phyloP scores from a whole-genome alignment of 371 early-diverging fungal species.

The Mortierella sp. region DNA sequence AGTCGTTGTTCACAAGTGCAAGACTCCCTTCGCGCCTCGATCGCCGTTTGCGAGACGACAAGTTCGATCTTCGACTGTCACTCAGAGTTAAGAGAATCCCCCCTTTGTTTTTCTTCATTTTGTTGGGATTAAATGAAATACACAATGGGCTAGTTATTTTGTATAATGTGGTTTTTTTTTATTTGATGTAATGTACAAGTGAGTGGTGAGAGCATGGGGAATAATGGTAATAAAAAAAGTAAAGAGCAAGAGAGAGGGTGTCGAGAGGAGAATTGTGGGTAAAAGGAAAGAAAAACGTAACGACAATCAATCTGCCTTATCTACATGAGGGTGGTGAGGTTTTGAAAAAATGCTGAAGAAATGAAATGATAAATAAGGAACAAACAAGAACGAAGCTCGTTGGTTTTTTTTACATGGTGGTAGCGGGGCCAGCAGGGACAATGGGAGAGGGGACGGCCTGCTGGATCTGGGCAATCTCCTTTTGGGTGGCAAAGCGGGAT shows the following conservation, averaged over 20 bases:
- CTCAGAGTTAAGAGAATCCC: neutral
- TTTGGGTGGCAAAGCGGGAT: slow-evolving; percentile 37
- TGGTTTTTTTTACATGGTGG: slow-evolving; percentile 35
- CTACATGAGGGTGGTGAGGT: neutral
- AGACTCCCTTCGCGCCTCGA: slow-evolving; percentile 41
- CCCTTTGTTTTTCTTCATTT: too few relatives aligned
- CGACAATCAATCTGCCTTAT: neutral
- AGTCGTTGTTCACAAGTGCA: slow-evolving; percentile 53
- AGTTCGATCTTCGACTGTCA: neutral
- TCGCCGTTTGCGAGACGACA: slow-evolving; percentile 12
- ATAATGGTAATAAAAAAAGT: too few relatives aligned
- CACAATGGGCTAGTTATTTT: neutral
- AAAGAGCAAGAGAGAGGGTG: too few relatives aligned
- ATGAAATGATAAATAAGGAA: neutral
- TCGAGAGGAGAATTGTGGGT: neutral
- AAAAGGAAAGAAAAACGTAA: neutral
- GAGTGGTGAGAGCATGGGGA: neutral
- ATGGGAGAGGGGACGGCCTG: slow-evolving; percentile 39
- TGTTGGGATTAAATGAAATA: neutral
- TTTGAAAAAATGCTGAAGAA: slow-evolving; percentile 1
- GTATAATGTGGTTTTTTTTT: neutral
- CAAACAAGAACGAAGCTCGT: neutral
- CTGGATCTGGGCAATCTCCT: slow-evolving; percentile 45
- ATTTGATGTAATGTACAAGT: neutral
- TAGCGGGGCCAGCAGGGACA: slow-evolving; percentile 43